Percentiles rank a stretch among this genome's conserved stretches.
Conservation (phyloP, 2,329 filamentous ascomycete genomes). For the Aotearoamyces nothofagi region DNA sequence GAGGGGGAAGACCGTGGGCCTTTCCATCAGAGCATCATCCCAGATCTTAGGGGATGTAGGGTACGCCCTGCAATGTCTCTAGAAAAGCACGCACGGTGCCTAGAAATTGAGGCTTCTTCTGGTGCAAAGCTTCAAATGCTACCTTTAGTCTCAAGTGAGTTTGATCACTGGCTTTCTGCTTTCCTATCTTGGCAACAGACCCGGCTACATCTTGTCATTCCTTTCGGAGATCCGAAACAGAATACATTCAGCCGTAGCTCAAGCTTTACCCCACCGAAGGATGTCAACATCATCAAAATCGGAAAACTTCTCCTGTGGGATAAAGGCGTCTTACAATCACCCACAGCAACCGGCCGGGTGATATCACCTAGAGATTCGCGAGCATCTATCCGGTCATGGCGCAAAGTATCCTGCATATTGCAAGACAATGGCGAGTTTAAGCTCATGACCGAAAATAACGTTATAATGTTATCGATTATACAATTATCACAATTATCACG, state of each 20-base stretch:
- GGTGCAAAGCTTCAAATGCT: constrained; percentile 48
- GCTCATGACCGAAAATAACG: constrained; percentile 74
- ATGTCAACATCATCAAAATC: constrained; percentile 83
- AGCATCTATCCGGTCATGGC: constrained; percentile 52
- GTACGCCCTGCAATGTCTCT: constrained; percentile 39
- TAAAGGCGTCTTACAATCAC: constrained; percentile 42
- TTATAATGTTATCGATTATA: constrained; percentile 64
- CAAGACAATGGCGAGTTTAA: constrained; percentile 93
- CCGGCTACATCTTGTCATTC: constrained; percentile 26
- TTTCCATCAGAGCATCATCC: constrained; percentile 51
- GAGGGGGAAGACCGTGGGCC: constrained; percentile 52
- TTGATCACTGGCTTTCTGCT: constrained; percentile 68
- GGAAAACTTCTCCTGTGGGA: constrained; percentile 88
- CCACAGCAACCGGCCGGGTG: constrained; percentile 32
- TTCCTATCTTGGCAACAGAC: constrained; percentile 71
- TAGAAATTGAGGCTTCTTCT: constrained; percentile 38
- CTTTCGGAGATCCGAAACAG: constrained; percentile 1
- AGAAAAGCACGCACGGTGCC: constrained; percentile 29
- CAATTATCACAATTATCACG: constrained; percentile 80
- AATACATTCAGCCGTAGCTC: constrained; percentile 23
- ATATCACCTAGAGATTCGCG: constrained; percentile 41
- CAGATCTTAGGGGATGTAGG: constrained; percentile 59
- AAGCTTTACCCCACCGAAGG: constrained; percentile 35
- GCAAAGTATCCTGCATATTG: constrained; percentile 78
- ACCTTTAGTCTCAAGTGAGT: constrained; percentile 47